Base-by-base conservation (phyloP, 1,284 basidiomycete species). In the Somion occarium region DNA sequence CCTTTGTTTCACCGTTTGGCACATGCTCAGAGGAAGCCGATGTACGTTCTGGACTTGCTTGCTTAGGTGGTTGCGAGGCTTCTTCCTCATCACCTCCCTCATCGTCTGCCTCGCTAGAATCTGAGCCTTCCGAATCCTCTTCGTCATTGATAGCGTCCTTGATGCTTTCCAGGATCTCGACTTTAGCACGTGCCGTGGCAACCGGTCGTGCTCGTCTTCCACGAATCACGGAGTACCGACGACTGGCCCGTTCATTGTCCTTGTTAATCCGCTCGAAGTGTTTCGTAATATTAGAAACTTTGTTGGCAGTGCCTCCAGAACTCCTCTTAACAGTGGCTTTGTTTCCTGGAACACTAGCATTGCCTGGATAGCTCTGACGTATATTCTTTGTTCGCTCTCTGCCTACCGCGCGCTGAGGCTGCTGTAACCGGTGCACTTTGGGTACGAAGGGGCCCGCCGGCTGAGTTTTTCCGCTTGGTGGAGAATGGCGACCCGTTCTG, bases 141-240 rank as follows among this genome's bases (percentile, higher is more conserved):
- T 95, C 90, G 61, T 97, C 94, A 53, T 82, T 81, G 61, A 98
- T 91, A 0, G 92, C 95, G 61, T 98, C 94, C 62, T 91, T 87
- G 56, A 98, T 83, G 61, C 91, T 97, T 57, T 91, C 87, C 44
- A 98, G 83, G 37, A 98, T 83, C 63, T 95, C 87, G 0, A 98
- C 91, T 54, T 87, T 93, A 5, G 93, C 93, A 49, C 88, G 83
- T 2, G 94, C 90, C 27, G 88, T 87, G 5, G 89, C 90, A 5
- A 99, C 93, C 1, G 97, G 96, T 37, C 96, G 84, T n/a, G 93
- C 92, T 41, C 91, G 83, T 56, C 85, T 88, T 13, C 89, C 88
- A n/a, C 93, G 81, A 59, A 94, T 88, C 49, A 91, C 83, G 38
- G 82, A 78, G 61, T 90, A 90, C 23, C 85, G 79, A 44, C 79